Evolutionary conservation across 345 rosid genomes (phyloP).

Genomic region (Passiflora organensis): DNA sequence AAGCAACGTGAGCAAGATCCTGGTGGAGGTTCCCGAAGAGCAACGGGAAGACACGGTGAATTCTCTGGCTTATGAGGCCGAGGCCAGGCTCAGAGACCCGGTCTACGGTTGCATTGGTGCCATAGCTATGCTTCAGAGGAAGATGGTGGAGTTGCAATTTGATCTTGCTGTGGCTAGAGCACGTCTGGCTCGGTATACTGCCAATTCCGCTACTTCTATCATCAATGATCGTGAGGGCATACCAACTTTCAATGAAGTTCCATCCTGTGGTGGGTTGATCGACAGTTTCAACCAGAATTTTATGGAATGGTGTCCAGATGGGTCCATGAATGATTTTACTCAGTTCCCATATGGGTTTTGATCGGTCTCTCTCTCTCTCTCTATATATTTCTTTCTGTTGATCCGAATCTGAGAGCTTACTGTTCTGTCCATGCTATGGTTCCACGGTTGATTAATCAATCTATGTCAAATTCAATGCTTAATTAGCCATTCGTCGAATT

Average conservation of each 20-base stretch:
- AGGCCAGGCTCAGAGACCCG: slow-evolving; percentile 81
- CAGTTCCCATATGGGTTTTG: slow-evolving; percentile 36
- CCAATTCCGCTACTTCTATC: slow-evolving; percentile 13
- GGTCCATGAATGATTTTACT: slow-evolving; percentile 29
- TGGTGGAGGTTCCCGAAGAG: slow-evolving; percentile 71
- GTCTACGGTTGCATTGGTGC: slow-evolving; percentile 94
- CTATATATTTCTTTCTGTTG: too few species aligned
- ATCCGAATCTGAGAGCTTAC: too few species aligned
- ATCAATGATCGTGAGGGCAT: slow-evolving; percentile 15
- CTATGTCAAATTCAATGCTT: background rate
- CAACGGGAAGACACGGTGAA: slow-evolving; percentile 87
- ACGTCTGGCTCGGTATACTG: slow-evolving; percentile 22
- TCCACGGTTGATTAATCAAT: too few species aligned
- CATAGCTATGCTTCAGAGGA: slow-evolving; percentile 37
- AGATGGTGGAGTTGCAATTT: background rate
- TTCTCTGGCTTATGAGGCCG: slow-evolving; percentile 86
- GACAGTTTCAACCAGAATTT: slow-evolving; percentile 40
- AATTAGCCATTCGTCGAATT: background rate
- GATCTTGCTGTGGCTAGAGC: background rate
- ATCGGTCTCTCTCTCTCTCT: background rate
- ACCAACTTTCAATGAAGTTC: slow-evolving; percentile 31
- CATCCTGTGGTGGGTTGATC: slow-evolving; percentile 37
- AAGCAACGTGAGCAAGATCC: slow-evolving; percentile 92
- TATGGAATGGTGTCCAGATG: slow-evolving; percentile 24
- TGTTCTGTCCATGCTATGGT: too few species aligned